phyloP scores from a whole-genome alignment of 2,329 filamentous ascomycete species.

The Colletotrichum chlorophyti region DNA sequence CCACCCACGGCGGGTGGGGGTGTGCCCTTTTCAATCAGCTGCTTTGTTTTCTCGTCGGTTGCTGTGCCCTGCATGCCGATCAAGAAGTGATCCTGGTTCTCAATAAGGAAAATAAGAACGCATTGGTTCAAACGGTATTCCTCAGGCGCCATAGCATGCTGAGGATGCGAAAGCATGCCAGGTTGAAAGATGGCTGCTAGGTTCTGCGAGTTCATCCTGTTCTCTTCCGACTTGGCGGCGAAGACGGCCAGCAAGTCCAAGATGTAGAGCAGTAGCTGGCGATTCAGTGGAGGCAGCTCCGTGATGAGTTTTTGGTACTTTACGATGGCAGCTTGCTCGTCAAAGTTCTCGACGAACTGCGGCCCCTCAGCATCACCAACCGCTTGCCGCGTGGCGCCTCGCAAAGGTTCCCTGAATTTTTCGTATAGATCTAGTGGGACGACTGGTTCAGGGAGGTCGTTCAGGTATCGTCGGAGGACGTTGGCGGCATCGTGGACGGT shows the following conservation, averaged over 20 bases:
- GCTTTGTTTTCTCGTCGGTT: conserved; percentile 81
- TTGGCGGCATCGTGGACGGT: conserved; percentile 99
- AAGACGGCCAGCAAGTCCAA: conserved; percentile 96
- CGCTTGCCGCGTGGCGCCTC: conserved; percentile 73
- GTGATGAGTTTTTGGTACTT: conserved; percentile 92
- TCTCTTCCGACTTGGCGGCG: conserved; percentile 93
- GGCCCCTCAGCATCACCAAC: conserved; percentile 72
- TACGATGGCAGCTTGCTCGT: conserved; percentile 74
- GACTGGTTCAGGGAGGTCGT: conserved; percentile 94
- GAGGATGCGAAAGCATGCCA: conserved; percentile 91
- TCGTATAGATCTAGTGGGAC: conserved; percentile 95
- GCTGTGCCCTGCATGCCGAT: conserved; percentile 99
- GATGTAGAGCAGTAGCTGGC: conserved; percentile 93
- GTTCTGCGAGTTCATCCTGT: conserved; percentile 96
- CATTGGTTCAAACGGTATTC: conserved; percentile 97
- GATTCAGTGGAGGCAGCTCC: conserved; percentile 89
- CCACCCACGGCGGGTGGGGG: conserved; percentile 51
- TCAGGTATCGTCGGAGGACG: conserved; percentile 92
- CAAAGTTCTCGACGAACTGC: conserved; percentile 70
- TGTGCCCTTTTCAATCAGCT: conserved; percentile 73
- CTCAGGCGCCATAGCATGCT: conserved; percentile 92
- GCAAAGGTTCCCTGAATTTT: conserved; percentile 84
- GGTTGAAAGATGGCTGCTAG: conserved; percentile 97
- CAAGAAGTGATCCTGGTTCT: conserved; percentile 97
- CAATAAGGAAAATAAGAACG: conserved; percentile 95